Evolutionary conservation across 495 filamentous ascomycete genomes (phyloP), one percentile per base, ranked within the genome.

Genomic region (Filosporella fistucella): DNA sequence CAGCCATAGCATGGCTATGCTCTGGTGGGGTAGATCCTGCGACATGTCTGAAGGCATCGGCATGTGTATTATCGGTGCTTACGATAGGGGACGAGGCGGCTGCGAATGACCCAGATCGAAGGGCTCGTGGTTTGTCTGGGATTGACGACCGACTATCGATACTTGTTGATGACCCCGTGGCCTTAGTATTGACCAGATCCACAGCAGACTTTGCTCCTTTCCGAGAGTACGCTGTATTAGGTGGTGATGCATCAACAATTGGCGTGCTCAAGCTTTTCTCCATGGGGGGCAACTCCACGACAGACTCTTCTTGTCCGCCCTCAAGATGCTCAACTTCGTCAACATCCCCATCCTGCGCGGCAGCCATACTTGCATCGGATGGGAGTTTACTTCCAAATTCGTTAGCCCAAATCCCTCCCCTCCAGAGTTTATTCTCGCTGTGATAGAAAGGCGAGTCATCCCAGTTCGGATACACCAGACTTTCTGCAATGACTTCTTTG

Each of bases 401-500:
- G 45, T 82, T 78, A 49, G 76, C 68, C 79, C 88, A 98, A n/a
- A 97, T 86, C 1, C 94, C 93, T 13, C 90, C 93, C 49, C 93
- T 77, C 72, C 89, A 89, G 21, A 68, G 63, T 58, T 95, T 87
- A 35, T 76, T 66, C 26, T 79, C 66, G 4, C 89, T 96, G 52
- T 86, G 78, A 57, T 85, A 81, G 66, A 97, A 97, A 3, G 93
- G 89, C 2, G 84, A 77, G 63, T 98, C 93, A 49, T 98, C 93
- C 88, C 91, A 97, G 59, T 94, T 88, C 0, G 94, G 94, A 37
- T 85, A 69, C n/a, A 98, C 93, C 8, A 96, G 63, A 13, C 89
- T 95, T 66, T 98, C 93, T 2, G 81, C 88, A 42, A 98, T 73
- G 30, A 96, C 88, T 63, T 96, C 90, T 46, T 91, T 82, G 60